Evolutionary conservation across 192 early-diverging fungal species (phyloP), one percentile per base, ranked within the genome.

Genomic region (Coemansia sp.): DNA sequence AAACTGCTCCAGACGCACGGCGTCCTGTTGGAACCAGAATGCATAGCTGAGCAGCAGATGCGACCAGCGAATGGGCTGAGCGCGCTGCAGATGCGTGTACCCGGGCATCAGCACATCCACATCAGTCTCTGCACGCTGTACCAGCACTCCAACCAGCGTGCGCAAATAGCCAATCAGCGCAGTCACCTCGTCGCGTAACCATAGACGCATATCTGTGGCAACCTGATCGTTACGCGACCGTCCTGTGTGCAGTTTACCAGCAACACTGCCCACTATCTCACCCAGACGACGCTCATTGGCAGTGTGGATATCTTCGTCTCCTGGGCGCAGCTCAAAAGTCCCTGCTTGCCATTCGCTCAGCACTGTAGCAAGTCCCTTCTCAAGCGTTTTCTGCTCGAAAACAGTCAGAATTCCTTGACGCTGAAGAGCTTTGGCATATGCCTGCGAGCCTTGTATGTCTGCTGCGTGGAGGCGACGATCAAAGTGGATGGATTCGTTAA

Each of bases 221-320:
- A 99, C 97, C 71, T 99, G 97, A 71, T 99, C 97, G 82, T 98
- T 98, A 61, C 96, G 87, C 61, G 88, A 90, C 32, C 96, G 87
- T 12, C 94, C 96, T 16, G 97, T 99, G 75, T 99, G 97, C 57
- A 99, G 91, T 68, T 97, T 97, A 30, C 97, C 97, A 32, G 93
- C 93, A 16, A 97, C 90, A 21, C 86, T 61, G 2, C 97, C 97
- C 52, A 99, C 85, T 18, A 97, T 59, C 79, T 99, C 97, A 26
- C 90, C 90, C 30, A 99, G 82, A 28, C 97, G 85, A 47, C 97
- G 88, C 71, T 99, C 97, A 68, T 99, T 99, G 62, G 97, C 97
- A 0, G 95, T 99, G 78, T 99, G 97, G 73, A 99, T 99, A 81
- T 99, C 97, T 73, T 99, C 97, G 78, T 99, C 97, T 6, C 87